A percentile compares a stretch with the other conserved stretches of the same genome.
Conservation (phyloP, 148 eudicot genomes). For the Camellia granthamiana region DNA sequence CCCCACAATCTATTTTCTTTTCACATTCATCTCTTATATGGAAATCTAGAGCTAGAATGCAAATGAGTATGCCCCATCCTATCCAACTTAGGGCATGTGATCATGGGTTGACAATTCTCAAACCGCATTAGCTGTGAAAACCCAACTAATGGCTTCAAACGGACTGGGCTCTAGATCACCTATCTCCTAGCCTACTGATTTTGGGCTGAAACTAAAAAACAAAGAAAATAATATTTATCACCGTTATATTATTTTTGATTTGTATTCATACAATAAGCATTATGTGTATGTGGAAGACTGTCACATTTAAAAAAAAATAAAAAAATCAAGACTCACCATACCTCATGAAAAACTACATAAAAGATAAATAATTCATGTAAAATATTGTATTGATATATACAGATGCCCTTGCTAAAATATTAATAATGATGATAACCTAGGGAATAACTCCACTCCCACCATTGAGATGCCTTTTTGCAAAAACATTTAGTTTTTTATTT, state of each 20-base stretch:
- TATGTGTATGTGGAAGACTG: no score
- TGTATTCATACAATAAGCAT: no score
- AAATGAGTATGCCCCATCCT: neutral
- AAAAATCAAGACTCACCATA: no score
- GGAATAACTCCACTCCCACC: conserved; percentile 21
- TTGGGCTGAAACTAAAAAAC: neutral
- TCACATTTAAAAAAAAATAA: no score
- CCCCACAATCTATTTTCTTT: no score
- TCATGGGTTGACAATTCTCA: neutral
- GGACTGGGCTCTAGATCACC: neutral
- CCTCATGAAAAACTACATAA: no score
- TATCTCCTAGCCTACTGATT: neutral
- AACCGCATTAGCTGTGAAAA: neutral
- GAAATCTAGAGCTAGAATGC: neutral
- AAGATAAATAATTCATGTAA: no score
- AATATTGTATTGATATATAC: no score
- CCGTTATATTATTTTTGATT: no score
- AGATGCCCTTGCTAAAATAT: no score
- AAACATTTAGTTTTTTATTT: no score
- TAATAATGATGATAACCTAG: neutral
- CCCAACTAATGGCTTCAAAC: neutral
- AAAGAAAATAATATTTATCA: neutral
- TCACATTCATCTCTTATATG: neutral
- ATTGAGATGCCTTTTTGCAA: conserved; percentile 4
- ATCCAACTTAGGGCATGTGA: neutral